A percentile compares a stretch with the other conserved stretches of the same genome.
phyloP scores from a whole-genome alignment of 495 filamentous ascomycete species.

The Pyrenula massariospora region DNA sequence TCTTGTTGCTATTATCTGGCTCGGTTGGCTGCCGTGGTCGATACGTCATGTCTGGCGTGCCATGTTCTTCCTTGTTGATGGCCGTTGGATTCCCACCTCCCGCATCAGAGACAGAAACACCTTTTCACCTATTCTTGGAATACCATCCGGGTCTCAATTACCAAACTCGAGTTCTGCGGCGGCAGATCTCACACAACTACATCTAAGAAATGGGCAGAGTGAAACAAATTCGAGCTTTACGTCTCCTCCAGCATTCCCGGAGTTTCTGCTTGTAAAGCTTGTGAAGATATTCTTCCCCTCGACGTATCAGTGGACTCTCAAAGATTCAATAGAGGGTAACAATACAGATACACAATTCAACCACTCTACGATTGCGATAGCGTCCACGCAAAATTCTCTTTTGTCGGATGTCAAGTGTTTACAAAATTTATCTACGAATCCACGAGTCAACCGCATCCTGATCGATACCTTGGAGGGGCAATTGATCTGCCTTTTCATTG shows the following conservation, averaged over 20 bases:
- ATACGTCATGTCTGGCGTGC: slow-evolving; percentile 86
- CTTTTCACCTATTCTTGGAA: not conserved
- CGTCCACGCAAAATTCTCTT: slow-evolving; percentile 25
- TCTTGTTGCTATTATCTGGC: slow-evolving; percentile 79
- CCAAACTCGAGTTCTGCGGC: not conserved
- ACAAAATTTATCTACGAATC: slow-evolving; percentile 57
- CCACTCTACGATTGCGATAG: slow-evolving; percentile 1
- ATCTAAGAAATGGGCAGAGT: not conserved
- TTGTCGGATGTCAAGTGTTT: slow-evolving; percentile 66
- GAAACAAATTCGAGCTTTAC: not conserved
- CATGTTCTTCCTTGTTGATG: slow-evolving; percentile 92
- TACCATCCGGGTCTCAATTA: not conserved
- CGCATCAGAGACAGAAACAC: not conserved
- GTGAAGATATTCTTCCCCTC: slow-evolving; percentile 7
- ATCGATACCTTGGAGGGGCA: slow-evolving; percentile 85
- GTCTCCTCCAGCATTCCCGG: not conserved
- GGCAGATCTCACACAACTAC: not conserved
- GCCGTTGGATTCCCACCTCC: slow-evolving; percentile 43
- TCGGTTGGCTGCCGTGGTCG: slow-evolving; percentile 76
- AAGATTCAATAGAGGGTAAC: slow-evolving; percentile 17
- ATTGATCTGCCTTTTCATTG: slow-evolving; percentile 80
- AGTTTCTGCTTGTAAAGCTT: not conserved
- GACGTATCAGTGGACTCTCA: slow-evolving; percentile 27
- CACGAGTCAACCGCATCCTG: slow-evolving; percentile 64
- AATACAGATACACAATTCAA: not conserved